Percentiles rank a stretch among this genome's conserved stretches.
Conservation (phyloP, 108 stramenopile species). For the Nannochloropsis oceanica region DNA sequence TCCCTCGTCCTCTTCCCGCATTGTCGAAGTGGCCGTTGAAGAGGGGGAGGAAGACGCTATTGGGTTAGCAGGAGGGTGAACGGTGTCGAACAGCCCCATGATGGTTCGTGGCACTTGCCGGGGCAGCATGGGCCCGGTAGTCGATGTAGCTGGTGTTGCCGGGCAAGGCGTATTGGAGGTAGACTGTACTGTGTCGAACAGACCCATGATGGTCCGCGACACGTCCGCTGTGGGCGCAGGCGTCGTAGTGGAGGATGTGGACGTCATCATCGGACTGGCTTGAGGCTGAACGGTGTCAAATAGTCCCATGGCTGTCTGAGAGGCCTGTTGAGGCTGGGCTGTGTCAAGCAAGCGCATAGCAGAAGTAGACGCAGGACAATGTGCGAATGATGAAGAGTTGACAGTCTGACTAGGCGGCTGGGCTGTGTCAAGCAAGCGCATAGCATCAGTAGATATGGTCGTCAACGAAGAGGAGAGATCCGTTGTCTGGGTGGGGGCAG, state of each 20-base stretch:
- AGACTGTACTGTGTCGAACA: background rate
- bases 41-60: background rate
- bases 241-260: background rate
- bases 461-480: background rate
- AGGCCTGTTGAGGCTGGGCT: background rate
- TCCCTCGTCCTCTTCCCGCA: background rate
- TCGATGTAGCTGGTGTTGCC: background rate
- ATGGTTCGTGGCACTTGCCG: background rate
- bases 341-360: background rate
- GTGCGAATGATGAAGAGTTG: background rate
- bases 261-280: background rate
- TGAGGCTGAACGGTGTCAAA: background rate
- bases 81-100: background rate
- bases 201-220: background rate
- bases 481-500: background rate
- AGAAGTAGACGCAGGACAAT: background rate
- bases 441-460: background rate
- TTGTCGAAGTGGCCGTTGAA: background rate
- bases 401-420: background rate
- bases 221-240: background rate
- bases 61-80: background rate
- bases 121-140: background rate
- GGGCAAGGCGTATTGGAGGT: background rate
- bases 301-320: background rate
- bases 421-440: background rate